A percentile compares a stretch with the other conserved stretches of the same genome.
Evolutionary conservation across 768 basidiomycete genomes (phyloP).

Genomic region (Crepidotus variabilis): DNA sequence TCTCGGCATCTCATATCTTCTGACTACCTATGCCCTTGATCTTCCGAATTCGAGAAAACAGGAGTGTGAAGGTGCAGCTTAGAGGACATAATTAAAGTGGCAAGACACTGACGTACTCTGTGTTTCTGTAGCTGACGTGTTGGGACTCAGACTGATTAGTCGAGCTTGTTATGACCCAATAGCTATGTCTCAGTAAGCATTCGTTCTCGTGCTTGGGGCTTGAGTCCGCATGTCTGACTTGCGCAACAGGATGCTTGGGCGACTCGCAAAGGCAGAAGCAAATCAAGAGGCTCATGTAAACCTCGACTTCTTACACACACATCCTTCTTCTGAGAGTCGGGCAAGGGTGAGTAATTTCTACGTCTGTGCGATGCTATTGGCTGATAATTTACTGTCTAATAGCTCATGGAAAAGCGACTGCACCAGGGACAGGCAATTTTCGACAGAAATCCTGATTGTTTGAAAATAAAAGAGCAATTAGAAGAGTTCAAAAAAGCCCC

Average conservation of each 20-base stretch:
- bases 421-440: no score
- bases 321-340: conserved; percentile 72
- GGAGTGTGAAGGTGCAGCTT: conserved; percentile 68
- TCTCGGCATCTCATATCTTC: conserved; percentile 41
- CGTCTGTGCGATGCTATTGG: no score
- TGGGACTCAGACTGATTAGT: conserved; percentile 78
- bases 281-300: conserved; percentile 20
- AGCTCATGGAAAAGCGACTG: no score
- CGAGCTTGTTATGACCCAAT: conserved; percentile 85
- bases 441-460: no score
- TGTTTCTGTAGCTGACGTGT: conserved; percentile 67
- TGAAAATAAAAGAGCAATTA: no score
- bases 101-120: no score
- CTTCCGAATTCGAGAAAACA: conserved; percentile 82
- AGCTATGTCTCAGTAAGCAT: conserved; percentile 64
- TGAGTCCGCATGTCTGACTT: not conserved
- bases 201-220: no score
- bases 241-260: conserved; percentile 59
- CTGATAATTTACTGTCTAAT: no score
- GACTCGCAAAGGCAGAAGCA: conserved; percentile 58
- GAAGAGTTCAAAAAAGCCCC: no score
- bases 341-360: conserved; percentile 51
- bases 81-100: not conserved
- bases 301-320: conserved; percentile 70
- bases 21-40: conserved; percentile 52